Conservation (phyloP, 352 stramenopile genomes). For the Pythium brassicae region DNA sequence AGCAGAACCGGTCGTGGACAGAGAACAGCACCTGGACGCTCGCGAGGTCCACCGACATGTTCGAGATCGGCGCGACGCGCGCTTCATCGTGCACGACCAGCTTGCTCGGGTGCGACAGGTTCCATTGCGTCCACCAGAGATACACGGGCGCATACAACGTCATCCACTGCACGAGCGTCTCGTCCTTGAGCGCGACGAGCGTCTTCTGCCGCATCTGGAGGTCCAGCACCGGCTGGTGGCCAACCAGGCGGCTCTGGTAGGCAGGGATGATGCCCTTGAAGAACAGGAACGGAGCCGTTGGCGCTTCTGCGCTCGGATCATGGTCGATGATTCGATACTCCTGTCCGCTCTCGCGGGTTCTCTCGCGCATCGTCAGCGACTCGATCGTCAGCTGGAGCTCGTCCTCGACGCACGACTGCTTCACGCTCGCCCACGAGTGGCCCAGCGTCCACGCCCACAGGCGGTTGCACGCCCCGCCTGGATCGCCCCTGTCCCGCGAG, state of each 20-base stretch:
- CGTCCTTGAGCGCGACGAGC: constrained; percentile 63
- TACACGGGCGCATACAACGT: constrained; percentile 73
- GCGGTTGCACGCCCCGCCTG: not conserved
- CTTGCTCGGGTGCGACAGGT: constrained; percentile 63
- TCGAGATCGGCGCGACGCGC: constrained; percentile 64
- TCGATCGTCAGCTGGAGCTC: constrained; percentile 65
- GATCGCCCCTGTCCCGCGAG: constrained; percentile 21
- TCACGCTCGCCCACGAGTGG: constrained; percentile 41
- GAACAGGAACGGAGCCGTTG: constrained; percentile 28
- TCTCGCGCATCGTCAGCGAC: constrained; percentile 56
- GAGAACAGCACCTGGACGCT: constrained; percentile 49
- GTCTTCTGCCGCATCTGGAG: constrained; percentile 45
- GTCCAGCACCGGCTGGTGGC: constrained; percentile 57
- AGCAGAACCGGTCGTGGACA: constrained; percentile 54
- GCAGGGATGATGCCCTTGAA: constrained; percentile 70
- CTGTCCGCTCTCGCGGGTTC: constrained; percentile 18
- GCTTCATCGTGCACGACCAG: constrained; percentile 34
- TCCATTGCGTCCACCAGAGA: constrained; percentile 85
- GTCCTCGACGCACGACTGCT: constrained; percentile 83
- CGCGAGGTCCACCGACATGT: constrained; percentile 42
- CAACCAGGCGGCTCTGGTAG: constrained; percentile 77
- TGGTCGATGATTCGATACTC: constrained; percentile 41
- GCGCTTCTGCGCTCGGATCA: constrained; percentile 3
- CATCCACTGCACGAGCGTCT: constrained; percentile 76
- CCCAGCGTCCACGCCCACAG: constrained; percentile 65